Conservation (phyloP, 306 rosid genomes). For the Adenanthera pavonina region DNA sequence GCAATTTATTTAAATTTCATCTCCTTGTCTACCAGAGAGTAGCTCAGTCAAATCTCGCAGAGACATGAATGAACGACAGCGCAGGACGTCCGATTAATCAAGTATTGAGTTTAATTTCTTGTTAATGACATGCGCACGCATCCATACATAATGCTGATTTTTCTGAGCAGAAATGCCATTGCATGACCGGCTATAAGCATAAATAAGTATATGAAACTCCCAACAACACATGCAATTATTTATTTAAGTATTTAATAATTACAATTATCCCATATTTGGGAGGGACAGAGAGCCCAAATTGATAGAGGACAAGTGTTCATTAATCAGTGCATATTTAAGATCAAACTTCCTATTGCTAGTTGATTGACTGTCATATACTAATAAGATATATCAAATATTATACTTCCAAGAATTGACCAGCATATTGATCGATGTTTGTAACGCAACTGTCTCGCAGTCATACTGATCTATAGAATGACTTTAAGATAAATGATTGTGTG, state of each 20-base stretch:
- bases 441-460: slow-evolving; percentile 3
- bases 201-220: background rate
- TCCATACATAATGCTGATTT: background rate
- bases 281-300: background rate
- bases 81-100: slow-evolving; percentile 7
- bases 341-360: background rate
- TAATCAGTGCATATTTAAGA: background rate
- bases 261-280: background rate
- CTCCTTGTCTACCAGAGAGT: background rate
- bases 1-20: background rate
- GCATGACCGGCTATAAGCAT: background rate
- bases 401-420: background rate
- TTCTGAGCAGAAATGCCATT: background rate
- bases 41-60: background rate
- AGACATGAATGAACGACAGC: slow-evolving; percentile 29
- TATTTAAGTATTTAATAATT: background rate
- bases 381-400: background rate
- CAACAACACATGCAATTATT: slow-evolving; percentile 17
- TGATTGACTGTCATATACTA: background rate
- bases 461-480: slow-evolving; percentile 4
- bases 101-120: background rate
- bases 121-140: background rate
- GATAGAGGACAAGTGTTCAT: background rate
- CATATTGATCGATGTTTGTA: slow-evolving; percentile 7
- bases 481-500: slow-evolving; percentile 22